Percentiles rank a stretch among this genome's conserved stretches.
These are phyloP conservation scores for Ganoderma multipileum DNA, from an alignment of 1,284 basidiomycete species.

Conservation along the genomic window DNA sequence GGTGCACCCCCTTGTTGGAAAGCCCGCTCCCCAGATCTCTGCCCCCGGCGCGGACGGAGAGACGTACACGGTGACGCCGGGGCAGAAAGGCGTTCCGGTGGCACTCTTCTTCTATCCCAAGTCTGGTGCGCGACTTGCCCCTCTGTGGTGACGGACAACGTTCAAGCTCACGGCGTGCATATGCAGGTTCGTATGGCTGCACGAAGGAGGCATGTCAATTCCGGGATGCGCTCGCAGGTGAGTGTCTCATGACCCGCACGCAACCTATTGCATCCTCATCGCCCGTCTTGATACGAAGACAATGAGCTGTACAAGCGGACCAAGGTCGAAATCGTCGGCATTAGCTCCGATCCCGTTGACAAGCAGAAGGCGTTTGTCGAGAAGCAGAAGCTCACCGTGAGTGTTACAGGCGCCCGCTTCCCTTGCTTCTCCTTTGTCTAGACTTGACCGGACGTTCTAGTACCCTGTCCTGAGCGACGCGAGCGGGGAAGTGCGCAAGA, in stretches of 20 bases:
- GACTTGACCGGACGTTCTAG: constrained; percentile 38
- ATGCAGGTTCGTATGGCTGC: constrained; percentile 72
- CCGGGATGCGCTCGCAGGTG: constrained; percentile 75
- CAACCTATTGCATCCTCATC: not conserved
- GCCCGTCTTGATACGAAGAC: constrained; percentile 45
- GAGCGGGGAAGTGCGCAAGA: constrained; percentile 64
- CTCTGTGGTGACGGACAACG: constrained; percentile 1
- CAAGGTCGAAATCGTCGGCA: constrained; percentile 71
- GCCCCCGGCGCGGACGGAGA: constrained; percentile 57
- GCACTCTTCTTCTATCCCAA: constrained; percentile 81
- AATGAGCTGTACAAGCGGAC: constrained; percentile 71
- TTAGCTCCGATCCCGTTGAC: constrained; percentile 72
- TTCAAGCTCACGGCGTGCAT: not conserved
- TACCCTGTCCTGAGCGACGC: constrained; percentile 80
- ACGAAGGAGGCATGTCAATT: constrained; percentile 83
- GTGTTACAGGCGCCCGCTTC: constrained; percentile 25
- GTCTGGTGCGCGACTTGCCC: constrained; percentile 51
- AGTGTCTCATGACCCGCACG: constrained; percentile 27
- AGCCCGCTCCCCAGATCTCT: constrained; percentile 58
- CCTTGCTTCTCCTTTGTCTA: constrained; percentile 1
- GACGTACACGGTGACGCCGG: constrained; percentile 55
- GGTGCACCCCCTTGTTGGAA: constrained; percentile 52
- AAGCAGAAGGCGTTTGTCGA: constrained; percentile 79
- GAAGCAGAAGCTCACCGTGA: constrained; percentile 70
- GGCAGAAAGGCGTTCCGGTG: constrained; percentile 54